Base-by-base conservation (phyloP, 371 early-diverging fungal genomes). In the Mortierella sp. region DNA sequence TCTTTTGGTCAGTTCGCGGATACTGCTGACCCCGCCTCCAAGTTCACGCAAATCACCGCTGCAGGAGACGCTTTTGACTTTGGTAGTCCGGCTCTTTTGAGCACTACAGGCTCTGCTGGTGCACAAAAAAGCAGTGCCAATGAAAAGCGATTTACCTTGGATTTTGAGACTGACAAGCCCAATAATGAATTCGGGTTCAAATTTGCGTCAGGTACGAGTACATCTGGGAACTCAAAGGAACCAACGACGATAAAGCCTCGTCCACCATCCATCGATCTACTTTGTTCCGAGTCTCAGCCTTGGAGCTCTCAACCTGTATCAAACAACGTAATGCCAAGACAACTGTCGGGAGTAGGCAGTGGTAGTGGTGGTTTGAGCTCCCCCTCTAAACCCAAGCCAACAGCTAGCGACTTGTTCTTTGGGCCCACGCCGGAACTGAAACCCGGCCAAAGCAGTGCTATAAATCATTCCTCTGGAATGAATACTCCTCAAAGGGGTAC, bases 61-160 rank as follows among this genome's bases (percentile, higher is more conserved):
- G 19, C 57, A 3, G 72, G 72, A 29, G 79, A 77, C 44, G 65
- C 63, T 15, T 79, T 79, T 37, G 73, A 69, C 45, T 79, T 79
- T 59, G 68, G 59, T 19, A 52, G 52, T 19, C n/a, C 66, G 15
- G 45, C 73, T 3, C 15, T n/a, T 7, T 19, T 30, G 4, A 37
- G 29, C 57, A 9, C 16, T 15, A 37, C 2, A 18, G 57, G 30
- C 47, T 7, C 28, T 63, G 46, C 43, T 47, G 57, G 7, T 60
- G 29, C 21, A 51, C 45, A 26, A 60, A 55, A 3, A 60, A 63
- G 50, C 61, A 12, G 61, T 57, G 14, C 47, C 55, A 55, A 55
- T 1, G 58, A 29, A 15, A 75, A 66, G 44, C 66, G 70, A 3
- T 75, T 70, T 23, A 70, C 75, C 1, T 60, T 75, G 7, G 70